A percentile compares a stretch with the other conserved stretches of the same genome.
Conservation (phyloP, 305 asterid species). For the Lippia alba region DNA sequence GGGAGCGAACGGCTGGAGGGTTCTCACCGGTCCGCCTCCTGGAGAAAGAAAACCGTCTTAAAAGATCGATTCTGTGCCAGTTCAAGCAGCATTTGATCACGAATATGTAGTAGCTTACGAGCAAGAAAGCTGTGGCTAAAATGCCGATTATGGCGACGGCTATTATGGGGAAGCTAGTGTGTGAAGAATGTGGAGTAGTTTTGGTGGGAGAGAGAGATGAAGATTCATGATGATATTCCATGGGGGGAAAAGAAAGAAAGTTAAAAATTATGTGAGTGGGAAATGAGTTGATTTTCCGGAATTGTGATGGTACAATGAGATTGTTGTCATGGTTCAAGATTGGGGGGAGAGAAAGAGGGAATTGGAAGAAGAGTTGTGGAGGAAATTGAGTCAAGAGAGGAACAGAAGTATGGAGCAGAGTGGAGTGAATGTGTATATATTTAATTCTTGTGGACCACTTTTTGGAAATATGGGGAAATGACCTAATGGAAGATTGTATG, state of each 20-base stretch:
- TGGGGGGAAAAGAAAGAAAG: background rate
- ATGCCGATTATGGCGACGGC: constrained; percentile 66
- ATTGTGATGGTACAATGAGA: constrained; percentile 5
- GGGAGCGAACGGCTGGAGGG: constrained; percentile 38
- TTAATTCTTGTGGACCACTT: background rate
- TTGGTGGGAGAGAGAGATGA: constrained; percentile 33
- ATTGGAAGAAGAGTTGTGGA: background rate
- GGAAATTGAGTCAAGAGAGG: constrained; percentile 16
- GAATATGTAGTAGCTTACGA: constrained; percentile 63
- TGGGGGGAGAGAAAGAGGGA: background rate
- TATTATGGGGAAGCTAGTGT: constrained; percentile 56
- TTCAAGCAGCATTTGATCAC: constrained; percentile 67
- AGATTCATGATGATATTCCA: constrained; percentile 43
- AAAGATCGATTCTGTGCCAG: constrained; percentile 59
- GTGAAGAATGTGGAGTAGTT: constrained; percentile 42
- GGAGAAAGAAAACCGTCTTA: constrained; percentile 49
- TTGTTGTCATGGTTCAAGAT: background rate
- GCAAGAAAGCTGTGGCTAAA: constrained; percentile 53
- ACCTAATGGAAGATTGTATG: constrained; percentile 22
- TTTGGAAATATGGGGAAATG: constrained; percentile 18
- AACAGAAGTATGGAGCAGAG: constrained; percentile 23
- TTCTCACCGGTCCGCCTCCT: constrained; percentile 38
- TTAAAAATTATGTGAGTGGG: constrained; percentile 6
- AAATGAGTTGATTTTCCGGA: constrained; percentile 14
- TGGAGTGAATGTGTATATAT: background rate